Evolutionary conservation across 2,329 filamentous ascomycete genomes (phyloP).

Genomic region (Fusarium palustre): DNA sequence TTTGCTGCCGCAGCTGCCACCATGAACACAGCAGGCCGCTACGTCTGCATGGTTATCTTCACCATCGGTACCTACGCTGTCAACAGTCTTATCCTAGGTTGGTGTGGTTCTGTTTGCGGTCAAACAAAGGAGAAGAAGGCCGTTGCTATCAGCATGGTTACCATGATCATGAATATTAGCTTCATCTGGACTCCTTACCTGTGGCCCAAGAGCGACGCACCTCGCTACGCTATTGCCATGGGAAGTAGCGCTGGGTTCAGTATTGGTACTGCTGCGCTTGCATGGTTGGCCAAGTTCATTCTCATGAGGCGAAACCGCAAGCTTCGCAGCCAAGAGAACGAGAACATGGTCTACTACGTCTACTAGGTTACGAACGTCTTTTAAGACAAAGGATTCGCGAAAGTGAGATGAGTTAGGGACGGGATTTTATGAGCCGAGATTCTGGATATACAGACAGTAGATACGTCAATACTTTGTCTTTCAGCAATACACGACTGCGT

Average conservation of each 20-base stretch:
- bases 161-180: conserved; percentile 45
- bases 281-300: conserved; percentile 54
- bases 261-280: conserved; percentile 53
- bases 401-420: neutral
- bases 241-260: conserved; percentile 45
- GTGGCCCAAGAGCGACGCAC: conserved; percentile 42
- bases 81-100: conserved; percentile 60
- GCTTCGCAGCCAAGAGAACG: conserved; percentile 44
- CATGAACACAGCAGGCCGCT: conserved; percentile 39
- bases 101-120: conserved; percentile 56
- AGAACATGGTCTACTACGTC: conserved; percentile 48
- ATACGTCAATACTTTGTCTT: conserved; percentile 28
- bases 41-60: conserved; percentile 55
- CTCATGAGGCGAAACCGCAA: conserved; percentile 54
- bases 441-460: conserved; percentile 11
- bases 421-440: neutral
- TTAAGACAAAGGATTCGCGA: neutral
- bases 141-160: conserved; percentile 54
- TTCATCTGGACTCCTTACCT: conserved; percentile 47
- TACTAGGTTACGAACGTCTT: conserved; percentile 33
- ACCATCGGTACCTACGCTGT: conserved; percentile 56
- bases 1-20: conserved; percentile 45
- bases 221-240: conserved; percentile 42
- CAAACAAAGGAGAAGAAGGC: conserved; percentile 64
- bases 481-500: neutral